These are phyloP conservation scores for Coprinellus aureogranulatus DNA, from an alignment of 768 basidiomycete genomes.

Conservation along the genomic window DNA sequence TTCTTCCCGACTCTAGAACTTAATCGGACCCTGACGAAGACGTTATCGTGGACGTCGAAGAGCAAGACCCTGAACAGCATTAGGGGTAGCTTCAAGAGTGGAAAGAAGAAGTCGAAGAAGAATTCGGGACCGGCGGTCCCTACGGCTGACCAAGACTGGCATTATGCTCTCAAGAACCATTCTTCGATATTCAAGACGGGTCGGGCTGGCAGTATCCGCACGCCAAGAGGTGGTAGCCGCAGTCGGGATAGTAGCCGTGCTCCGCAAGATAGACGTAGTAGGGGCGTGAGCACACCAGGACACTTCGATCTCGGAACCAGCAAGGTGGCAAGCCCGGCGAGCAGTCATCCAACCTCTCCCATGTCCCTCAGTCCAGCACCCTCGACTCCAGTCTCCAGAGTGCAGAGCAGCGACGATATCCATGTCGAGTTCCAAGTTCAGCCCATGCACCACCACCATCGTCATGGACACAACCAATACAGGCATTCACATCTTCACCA, in stretches of 20 bases:
- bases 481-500: slow-evolving; percentile 1
- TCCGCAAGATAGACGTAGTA: neutral
- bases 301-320: neutral
- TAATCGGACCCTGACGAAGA: slow-evolving; percentile 1
- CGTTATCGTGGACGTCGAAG: slow-evolving; percentile 1
- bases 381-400: neutral
- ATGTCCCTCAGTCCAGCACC: neutral
- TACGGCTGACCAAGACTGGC: slow-evolving; percentile 1
- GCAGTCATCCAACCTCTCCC: neutral
- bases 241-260: slow-evolving; percentile 1
- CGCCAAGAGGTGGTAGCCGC: neutral
- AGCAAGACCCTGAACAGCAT: neutral
- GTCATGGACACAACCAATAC: neutral
- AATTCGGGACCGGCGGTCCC: neutral
- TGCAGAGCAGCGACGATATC: neutral
- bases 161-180: neutral
- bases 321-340: neutral
- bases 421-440: slow-evolving; percentile 5
- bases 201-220: neutral
- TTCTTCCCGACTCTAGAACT: slow-evolving; percentile 5
- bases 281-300: neutral
- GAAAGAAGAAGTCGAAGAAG: neutral
- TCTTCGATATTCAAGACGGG: neutral
- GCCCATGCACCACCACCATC: slow-evolving; percentile 1
- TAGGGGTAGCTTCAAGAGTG: neutral